Conservation (phyloP, 441 rosid genomes). For the Jatropha multifida region DNA sequence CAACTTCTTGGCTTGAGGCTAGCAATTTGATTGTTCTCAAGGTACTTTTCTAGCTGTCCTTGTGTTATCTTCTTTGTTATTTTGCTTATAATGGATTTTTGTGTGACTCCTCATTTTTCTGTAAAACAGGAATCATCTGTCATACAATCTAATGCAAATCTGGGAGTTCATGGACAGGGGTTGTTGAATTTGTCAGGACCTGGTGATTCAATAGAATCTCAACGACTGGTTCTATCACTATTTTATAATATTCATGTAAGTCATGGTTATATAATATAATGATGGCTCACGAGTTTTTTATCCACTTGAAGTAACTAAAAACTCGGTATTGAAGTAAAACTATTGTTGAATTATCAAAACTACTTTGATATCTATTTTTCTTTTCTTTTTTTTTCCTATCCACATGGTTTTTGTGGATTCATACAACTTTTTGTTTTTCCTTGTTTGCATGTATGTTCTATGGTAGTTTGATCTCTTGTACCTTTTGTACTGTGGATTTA, state of each 20-base stretch:
- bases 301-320: background rate
- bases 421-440: background rate
- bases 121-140: constrained; percentile 82
- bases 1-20: constrained; percentile 92
- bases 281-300: constrained; percentile 14
- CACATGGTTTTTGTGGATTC: background rate
- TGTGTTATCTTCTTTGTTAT: constrained; percentile 16
- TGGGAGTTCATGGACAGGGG: constrained; percentile 98
- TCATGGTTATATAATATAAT: constrained; percentile 18
- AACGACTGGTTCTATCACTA: constrained; percentile 86
- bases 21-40: constrained; percentile 95
- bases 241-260: constrained; percentile 94
- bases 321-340: background rate
- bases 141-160: constrained; percentile 92
- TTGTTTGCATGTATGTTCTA: constrained; percentile 2
- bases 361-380: background rate
- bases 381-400: background rate
- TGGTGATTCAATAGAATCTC: constrained; percentile 94
- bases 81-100: constrained; percentile 18
- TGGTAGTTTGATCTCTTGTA: background rate
- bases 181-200: constrained; percentile 89
- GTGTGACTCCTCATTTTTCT: constrained; percentile 8
- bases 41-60: constrained; percentile 43
- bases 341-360: background rate
- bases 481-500: background rate